phyloP scores from a whole-genome alignment of 2,329 filamentous ascomycete genomes.

The Didymella sp. region DNA sequence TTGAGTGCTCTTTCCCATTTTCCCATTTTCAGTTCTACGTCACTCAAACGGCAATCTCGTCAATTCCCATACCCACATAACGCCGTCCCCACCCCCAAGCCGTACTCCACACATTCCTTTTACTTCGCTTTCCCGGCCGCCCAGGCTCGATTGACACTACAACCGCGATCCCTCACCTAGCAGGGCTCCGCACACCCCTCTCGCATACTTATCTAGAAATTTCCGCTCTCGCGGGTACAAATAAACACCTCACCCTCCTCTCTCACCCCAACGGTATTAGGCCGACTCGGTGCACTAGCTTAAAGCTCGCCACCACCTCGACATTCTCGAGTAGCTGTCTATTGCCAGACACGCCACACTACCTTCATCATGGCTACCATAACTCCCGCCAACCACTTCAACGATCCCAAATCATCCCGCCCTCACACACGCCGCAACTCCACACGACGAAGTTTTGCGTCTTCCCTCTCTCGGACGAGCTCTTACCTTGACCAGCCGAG shows the following conservation, averaged over 20 bases:
- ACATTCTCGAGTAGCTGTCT: not conserved
- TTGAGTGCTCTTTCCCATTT: not conserved
- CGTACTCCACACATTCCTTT: constrained; percentile 34
- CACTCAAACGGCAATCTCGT: constrained; percentile 32
- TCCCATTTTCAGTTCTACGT: constrained; percentile 15
- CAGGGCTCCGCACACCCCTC: constrained; percentile 18
- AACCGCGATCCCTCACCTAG: constrained; percentile 29
- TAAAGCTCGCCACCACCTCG: constrained; percentile 14
- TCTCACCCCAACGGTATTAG: not conserved
- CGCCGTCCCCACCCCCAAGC: constrained; percentile 17
- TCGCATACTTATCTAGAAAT: constrained; percentile 22
- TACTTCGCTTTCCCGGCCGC: constrained; percentile 20
- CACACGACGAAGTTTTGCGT: constrained; percentile 37
- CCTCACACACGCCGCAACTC: constrained; percentile 37
- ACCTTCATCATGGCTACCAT: constrained; percentile 26
- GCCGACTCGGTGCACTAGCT: constrained; percentile 5
- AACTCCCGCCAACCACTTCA: constrained; percentile 31
- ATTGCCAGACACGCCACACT: not conserved
- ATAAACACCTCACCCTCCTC: constrained; percentile 30
- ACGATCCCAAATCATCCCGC: constrained; percentile 26
- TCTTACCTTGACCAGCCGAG: constrained; percentile 40
- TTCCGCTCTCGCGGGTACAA: constrained; percentile 26
- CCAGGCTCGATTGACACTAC: constrained; percentile 35
- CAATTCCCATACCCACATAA: constrained; percentile 26
- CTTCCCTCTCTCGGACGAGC: constrained; percentile 27